Evolutionary conservation across 768 basidiomycete species (phyloP).

Genomic region (Mrakia blollopis): DNA sequence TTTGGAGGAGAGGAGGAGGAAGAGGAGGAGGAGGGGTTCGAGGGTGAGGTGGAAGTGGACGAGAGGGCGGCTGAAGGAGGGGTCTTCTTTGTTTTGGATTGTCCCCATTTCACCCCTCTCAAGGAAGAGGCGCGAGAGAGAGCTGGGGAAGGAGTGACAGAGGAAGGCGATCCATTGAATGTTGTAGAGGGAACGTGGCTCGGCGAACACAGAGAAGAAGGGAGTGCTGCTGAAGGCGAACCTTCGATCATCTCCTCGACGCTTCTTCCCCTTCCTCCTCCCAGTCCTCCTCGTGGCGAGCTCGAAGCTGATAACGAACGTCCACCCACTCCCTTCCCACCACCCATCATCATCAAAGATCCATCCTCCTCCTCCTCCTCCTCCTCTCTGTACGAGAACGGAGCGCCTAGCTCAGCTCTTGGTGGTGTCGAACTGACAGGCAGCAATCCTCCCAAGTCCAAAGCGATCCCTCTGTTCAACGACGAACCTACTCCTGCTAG

Average conservation of each 20-base stretch:
- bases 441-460: background rate
- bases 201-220: background rate
- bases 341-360: conserved; percentile 1
- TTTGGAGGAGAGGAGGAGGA: too few species aligned
- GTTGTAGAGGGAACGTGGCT: too few species aligned
- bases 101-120: conserved; percentile 6
- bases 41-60: background rate
- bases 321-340: background rate
- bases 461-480: background rate
- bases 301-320: too few species aligned
- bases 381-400: background rate
- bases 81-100: background rate
- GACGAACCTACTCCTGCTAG: too few species aligned
- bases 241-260: background rate
- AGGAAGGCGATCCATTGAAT: background rate
- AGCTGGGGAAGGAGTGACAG: background rate
- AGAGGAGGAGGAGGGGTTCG: background rate
- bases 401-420: background rate
- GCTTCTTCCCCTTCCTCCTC: background rate
- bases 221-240: background rate
- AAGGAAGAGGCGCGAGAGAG: background rate
- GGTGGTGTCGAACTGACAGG: conserved; percentile 5
- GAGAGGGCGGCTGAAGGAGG: background rate
- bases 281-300: background rate
- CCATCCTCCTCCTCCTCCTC: background rate